phyloP scores from a whole-genome alignment of 345 rosid genomes.

The Rhodomyrtus tomentosa region DNA sequence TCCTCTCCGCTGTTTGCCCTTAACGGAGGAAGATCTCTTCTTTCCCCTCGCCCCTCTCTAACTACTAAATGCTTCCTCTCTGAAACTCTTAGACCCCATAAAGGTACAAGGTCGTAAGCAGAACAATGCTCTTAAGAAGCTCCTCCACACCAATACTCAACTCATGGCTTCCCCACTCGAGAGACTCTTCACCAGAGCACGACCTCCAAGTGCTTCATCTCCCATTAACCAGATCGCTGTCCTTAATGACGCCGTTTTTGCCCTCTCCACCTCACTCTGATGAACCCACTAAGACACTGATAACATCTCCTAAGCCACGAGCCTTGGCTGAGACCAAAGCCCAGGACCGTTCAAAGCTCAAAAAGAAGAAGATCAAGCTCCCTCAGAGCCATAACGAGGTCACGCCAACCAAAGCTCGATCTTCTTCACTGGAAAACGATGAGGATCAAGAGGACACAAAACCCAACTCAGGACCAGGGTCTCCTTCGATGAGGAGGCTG shows the following conservation, averaged over 20 bases:
- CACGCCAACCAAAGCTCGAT: not conserved
- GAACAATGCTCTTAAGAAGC: constrained; percentile 39
- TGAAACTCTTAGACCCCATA: not conserved
- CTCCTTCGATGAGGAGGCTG: constrained; percentile 7
- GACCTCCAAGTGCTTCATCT: constrained; percentile 14
- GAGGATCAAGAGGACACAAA: not conserved
- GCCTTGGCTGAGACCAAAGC: constrained; percentile 11
- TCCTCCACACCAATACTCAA: constrained; percentile 36
- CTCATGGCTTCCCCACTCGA: constrained; percentile 40
- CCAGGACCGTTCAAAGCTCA: constrained; percentile 4
- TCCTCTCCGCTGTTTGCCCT: not conserved
- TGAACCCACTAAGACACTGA: constrained; percentile 7
- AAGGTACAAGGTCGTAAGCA: not conserved
- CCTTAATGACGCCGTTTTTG: constrained; percentile 2
- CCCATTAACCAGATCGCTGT: constrained; percentile 25
- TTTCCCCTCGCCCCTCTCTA: not conserved
- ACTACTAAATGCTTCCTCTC: not conserved
- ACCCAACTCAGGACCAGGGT: not conserved
- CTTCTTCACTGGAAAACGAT: not conserved
- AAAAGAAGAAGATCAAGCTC: constrained; percentile 2
- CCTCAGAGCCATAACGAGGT: not conserved
- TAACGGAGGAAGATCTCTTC: not conserved
- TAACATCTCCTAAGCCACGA: not conserved
- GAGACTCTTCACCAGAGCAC: constrained; percentile 33
- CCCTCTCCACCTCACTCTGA: constrained; percentile 13